A percentile compares a stretch with the other conserved stretches of the same genome.
phyloP scores from a whole-genome alignment of 495 filamentous ascomycete species.

The Hypoxylon rickii region DNA sequence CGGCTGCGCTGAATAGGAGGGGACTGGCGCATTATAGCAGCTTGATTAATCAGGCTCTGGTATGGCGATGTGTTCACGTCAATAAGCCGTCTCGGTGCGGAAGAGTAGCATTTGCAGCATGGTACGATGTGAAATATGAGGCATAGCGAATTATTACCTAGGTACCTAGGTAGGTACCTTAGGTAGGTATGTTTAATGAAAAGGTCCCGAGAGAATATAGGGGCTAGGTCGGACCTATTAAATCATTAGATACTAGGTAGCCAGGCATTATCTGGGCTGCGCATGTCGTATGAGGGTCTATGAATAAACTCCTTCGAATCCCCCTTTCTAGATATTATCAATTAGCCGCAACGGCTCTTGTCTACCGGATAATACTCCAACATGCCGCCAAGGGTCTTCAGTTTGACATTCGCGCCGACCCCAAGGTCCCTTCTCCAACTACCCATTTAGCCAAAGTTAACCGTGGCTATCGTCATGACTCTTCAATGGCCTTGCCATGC shows the following conservation, averaged over 20 bases:
- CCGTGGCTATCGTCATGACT: background rate
- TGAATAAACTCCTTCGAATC: background rate
- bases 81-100: no score
- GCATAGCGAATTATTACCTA: no score
- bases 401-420: slow-evolving; percentile 1
- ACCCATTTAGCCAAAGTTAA: slow-evolving; percentile 36
- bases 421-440: slow-evolving; percentile 25
- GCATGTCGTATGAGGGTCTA: slow-evolving; percentile 7
- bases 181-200: no score
- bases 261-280: slow-evolving; percentile 4
- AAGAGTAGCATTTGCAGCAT: no score
- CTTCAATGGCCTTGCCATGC: background rate
- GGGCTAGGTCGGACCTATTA: background rate
- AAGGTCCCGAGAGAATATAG: background rate
- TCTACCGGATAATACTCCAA: slow-evolving; percentile 27
- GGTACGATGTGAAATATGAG: no score
- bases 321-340: background rate
- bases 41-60: no score
- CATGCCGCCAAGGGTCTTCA: background rate
- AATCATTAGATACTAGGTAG: slow-evolving; percentile 1
- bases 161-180: no score
- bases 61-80: no score
- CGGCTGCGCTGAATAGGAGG: no score
- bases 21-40: no score
- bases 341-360: slow-evolving; percentile 31